These are phyloP conservation scores for Fusarium brevicatenulatum DNA, from an alignment of 2,329 filamentous ascomycete genomes.

Conservation along the genomic window DNA sequence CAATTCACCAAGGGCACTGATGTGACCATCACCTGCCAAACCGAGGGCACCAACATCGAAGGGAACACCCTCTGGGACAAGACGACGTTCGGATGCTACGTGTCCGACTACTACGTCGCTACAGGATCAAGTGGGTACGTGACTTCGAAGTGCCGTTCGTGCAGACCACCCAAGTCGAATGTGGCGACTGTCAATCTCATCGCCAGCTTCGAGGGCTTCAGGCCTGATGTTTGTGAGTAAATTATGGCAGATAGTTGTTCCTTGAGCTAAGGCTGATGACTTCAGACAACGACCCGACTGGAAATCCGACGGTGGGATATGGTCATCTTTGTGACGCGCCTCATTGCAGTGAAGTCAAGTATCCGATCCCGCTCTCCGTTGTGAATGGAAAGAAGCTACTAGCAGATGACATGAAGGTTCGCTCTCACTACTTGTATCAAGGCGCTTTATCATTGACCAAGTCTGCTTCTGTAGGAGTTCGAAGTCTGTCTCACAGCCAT, in stretches of 20 bases:
- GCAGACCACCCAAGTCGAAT: slow-evolving; percentile 16
- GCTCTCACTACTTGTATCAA: accelerated
- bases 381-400: slow-evolving; percentile 54
- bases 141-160: not conserved
- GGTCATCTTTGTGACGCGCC: slow-evolving; percentile 58
- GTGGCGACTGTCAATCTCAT: slow-evolving; percentile 19
- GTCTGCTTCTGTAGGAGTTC: not conserved
- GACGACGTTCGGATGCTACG: slow-evolving; percentile 1
- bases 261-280: accelerated
- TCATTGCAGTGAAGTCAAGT: slow-evolving; percentile 57
- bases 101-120: slow-evolving; percentile 21
- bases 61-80: slow-evolving; percentile 17
- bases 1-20: slow-evolving; percentile 7
- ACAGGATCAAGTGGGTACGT: slow-evolving; percentile 1
- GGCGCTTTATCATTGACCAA: not conserved
- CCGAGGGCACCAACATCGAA: not conserved
- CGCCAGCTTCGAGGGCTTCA: slow-evolving; percentile 24
- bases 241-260: accelerated
- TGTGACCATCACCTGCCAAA: slow-evolving; percentile 15
- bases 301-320: slow-evolving; percentile 61
- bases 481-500: slow-evolving; percentile 13
- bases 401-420: slow-evolving; percentile 24
- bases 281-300: slow-evolving; percentile 53
- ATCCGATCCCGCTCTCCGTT: slow-evolving; percentile 56
- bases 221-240: slow-evolving; percentile 21